A percentile compares a stretch with the other conserved stretches of the same genome.
Evolutionary conservation across 2,329 filamentous ascomycete species (phyloP).

Genomic region (Paecilomyces sp.): DNA sequence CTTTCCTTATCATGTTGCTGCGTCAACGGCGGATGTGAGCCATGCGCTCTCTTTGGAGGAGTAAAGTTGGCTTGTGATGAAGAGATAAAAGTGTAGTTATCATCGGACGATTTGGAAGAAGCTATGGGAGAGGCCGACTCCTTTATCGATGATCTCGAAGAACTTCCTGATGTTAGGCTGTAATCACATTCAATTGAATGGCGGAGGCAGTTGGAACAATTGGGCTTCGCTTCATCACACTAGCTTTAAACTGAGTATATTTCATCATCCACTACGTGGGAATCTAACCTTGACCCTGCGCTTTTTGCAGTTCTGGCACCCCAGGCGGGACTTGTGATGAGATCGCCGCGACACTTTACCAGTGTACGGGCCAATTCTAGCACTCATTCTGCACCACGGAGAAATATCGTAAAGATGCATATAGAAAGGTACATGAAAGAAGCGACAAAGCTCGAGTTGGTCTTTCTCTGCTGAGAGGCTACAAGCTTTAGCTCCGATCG

Average conservation of each 20-base stretch:
- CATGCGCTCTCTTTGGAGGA: constrained; percentile 3
- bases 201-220: constrained; percentile 7
- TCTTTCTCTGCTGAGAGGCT: too few relatives aligned
- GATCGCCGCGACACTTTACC: constrained; percentile 3
- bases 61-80: constrained; percentile 5
- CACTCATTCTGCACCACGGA: not conserved
- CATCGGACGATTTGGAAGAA: not conserved
- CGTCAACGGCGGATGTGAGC: not conserved
- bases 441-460: too few relatives aligned
- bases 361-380: constrained; percentile 6
- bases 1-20: not conserved
- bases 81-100: constrained; percentile 3
- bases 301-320: constrained; percentile 8
- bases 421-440: too few relatives aligned
- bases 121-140: not conserved
- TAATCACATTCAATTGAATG: constrained; percentile 8
- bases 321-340: constrained; percentile 8
- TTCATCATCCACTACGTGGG: not conserved
- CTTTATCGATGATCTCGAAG: not conserved
- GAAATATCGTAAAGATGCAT: too few relatives aligned
- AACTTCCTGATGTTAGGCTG: not conserved
- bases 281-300: constrained; percentile 8
- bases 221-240: constrained; percentile 9
- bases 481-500: too few relatives aligned
- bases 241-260: not conserved